Conservation (phyloP, 2,329 filamentous ascomycete genomes). For the Ceratocystis alfenasii region DNA sequence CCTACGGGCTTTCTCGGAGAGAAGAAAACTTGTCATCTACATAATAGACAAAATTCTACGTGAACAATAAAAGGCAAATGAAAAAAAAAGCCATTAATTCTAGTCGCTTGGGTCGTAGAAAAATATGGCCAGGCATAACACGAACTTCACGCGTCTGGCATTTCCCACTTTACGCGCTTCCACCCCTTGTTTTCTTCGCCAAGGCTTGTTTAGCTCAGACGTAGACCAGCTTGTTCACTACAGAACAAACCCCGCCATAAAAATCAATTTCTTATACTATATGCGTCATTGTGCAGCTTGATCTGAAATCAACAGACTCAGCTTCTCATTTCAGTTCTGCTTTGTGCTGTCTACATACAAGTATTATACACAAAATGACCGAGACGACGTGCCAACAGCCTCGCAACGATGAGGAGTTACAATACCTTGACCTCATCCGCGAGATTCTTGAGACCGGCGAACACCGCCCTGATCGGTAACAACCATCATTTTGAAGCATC, state of each 20-base stretch:
- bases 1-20: not conserved
- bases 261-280: not conserved
- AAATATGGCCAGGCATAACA: not conserved
- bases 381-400: constrained; percentile 23
- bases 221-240: not conserved
- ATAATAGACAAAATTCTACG: not conserved
- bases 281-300: constrained; percentile 4
- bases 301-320: not conserved
- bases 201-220: not conserved
- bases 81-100: not conserved
- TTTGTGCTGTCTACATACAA: not conserved
- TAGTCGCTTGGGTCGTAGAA: not conserved
- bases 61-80: not conserved
- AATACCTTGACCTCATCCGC: constrained; percentile 82
- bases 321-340: not conserved
- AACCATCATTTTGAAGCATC: not conserved
- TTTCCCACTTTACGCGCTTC: constrained; percentile 18
- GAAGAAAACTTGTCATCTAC: not conserved
- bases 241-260: not conserved
- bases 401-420: constrained; percentile 66
- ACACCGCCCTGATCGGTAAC: constrained; percentile 71
- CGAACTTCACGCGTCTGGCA: constrained; percentile 14
- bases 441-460: constrained; percentile 76
- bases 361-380: constrained; percentile 13
- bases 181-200: not conserved